These are phyloP conservation scores for Athelia sp. DNA, from an alignment of 1,284 basidiomycete genomes.

Conservation along the genomic window DNA sequence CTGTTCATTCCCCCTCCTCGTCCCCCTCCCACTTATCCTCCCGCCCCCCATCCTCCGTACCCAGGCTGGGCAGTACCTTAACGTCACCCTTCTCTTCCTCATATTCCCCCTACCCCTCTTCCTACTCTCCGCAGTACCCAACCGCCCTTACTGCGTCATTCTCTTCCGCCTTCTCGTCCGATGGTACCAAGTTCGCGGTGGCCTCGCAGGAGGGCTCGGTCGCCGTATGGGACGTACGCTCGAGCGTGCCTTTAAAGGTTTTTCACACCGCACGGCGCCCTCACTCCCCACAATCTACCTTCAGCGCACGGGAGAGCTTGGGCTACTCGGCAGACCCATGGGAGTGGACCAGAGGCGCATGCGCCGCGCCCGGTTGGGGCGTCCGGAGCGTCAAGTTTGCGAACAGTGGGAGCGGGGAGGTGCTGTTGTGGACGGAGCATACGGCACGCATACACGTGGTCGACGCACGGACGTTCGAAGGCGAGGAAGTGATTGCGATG, in stretches of 20 bases:
- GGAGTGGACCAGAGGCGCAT: constrained; percentile 50
- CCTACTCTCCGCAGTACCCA: constrained; percentile 29
- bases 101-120: constrained; percentile 11
- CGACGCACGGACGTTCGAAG: constrained; percentile 77
- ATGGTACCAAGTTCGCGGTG: constrained; percentile 80
- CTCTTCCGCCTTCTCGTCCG: constrained; percentile 76
- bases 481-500: constrained; percentile 63
- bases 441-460: constrained; percentile 71
- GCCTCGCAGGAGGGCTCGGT: constrained; percentile 84
- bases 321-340: constrained; percentile 62
- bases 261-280: constrained; percentile 57
- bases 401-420: constrained; percentile 50
- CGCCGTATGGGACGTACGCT: constrained; percentile 75
- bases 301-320: too few relatives aligned
- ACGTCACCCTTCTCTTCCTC: constrained; percentile 11
- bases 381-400: constrained; percentile 78
- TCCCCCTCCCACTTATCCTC: constrained; percentile 14
- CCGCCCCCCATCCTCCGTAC: constrained; percentile 14
- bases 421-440: constrained; percentile 86
- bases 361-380: constrained; percentile 69
- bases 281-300: too few relatives aligned
- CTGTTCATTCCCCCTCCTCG: constrained; percentile 26
- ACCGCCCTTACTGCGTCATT: constrained; percentile 66
- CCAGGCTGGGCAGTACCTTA: constrained; percentile 12
- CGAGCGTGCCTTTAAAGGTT: constrained; percentile 65